Evolutionary conservation across 192 early-diverging fungal genomes (phyloP), one percentile per base, ranked within the genome.

Genomic region (Nowakowskiella sp.): DNA sequence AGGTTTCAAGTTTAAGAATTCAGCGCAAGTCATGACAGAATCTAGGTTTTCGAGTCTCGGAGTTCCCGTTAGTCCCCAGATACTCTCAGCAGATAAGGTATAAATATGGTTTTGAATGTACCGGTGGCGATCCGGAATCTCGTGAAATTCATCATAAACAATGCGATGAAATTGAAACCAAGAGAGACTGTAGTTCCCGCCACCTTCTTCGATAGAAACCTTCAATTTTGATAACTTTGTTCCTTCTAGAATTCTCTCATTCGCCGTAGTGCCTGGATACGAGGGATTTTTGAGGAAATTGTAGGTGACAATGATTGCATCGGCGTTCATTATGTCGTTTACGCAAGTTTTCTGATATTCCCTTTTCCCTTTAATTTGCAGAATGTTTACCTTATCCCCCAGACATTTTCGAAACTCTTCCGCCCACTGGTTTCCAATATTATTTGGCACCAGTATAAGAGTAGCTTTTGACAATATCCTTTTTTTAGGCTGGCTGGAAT

Each of bases 381-480:
- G 42, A 7, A 31, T 26, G 8, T 51, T 49, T 29, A 59, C 33
- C 16, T 9, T 36, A 30, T 28, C 13, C 10, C 57, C 57, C 31
- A 52, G 46, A 43, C 57, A 59, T 22, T 51, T 51, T 51, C 31
- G 42, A 44, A 59, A 52, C 46, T 59, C 57, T 22, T 25, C 25
- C 25, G 25, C 31, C 57, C 57, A 59, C 31, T 59, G 57, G n/a
- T n/a, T n/a, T n/a, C n/a, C n/a, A n/a, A n/a, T n/a, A n/a, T n/a
- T n/a, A n/a, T n/a, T n/a, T n/a, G 55, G 45, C 9, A 47, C 55
- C 19, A 57, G 44, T 26, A 57, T 31, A 19, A 57, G 10, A 23
- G 55, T 49, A 10, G 46, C 47, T 6, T 27, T 6, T 23, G 55
- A 49, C 13, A 6, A 4, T 6, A 55, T 31, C 5, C 24, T 10